phyloP scores from a whole-genome alignment of 768 basidiomycete genomes.

The Boletus vermiculosoides region DNA sequence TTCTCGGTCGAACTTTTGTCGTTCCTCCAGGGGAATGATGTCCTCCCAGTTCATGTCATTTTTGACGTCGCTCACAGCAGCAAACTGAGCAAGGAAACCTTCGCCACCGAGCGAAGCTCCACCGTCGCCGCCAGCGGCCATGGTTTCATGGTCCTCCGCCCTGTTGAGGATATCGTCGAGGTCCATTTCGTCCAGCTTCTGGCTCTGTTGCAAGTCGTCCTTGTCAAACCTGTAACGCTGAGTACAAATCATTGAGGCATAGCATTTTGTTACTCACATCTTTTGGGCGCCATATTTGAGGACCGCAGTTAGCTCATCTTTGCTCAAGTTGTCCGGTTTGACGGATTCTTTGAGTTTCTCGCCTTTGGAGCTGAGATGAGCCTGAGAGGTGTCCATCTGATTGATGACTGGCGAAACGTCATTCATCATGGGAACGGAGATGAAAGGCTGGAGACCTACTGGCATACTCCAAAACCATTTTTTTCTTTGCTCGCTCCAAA shows the following conservation, averaged over 20 bases:
- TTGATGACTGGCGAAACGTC: conserved; percentile 77
- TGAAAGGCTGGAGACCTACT: conserved; percentile 58
- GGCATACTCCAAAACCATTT: conserved; percentile 99
- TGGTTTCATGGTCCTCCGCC: conserved; percentile 96
- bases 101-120: conserved; percentile 97
- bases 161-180: conserved; percentile 96
- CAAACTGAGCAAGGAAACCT: conserved; percentile 93
- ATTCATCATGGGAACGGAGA: conserved; percentile 12
- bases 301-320: conserved; percentile 95
- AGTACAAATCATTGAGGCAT: conserved; percentile 7
- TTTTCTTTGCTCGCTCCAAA: conserved; percentile 95
- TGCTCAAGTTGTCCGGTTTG: conserved; percentile 84
- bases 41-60: conserved; percentile 99
- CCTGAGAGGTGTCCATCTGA: conserved; percentile 99
- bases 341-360: conserved; percentile 59
- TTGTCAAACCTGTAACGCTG: conserved; percentile 79
- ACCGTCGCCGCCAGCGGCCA: conserved; percentile 75
- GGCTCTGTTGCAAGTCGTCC: conserved; percentile 87
- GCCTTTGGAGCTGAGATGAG: conserved; percentile 85
- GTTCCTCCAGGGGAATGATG: conserved; percentile 92
- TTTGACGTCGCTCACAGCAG: conserved; percentile 96
- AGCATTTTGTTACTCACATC: conserved; percentile 56
- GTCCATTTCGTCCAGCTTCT: conserved; percentile 99
- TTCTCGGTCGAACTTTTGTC: conserved; percentile 79
- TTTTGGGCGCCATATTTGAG: conserved; percentile 99